A percentile compares a stretch with the other conserved stretches of the same genome.
Evolutionary conservation across 257 asterid genomes (phyloP).

Genomic region (Primulina huaijiensis): DNA sequence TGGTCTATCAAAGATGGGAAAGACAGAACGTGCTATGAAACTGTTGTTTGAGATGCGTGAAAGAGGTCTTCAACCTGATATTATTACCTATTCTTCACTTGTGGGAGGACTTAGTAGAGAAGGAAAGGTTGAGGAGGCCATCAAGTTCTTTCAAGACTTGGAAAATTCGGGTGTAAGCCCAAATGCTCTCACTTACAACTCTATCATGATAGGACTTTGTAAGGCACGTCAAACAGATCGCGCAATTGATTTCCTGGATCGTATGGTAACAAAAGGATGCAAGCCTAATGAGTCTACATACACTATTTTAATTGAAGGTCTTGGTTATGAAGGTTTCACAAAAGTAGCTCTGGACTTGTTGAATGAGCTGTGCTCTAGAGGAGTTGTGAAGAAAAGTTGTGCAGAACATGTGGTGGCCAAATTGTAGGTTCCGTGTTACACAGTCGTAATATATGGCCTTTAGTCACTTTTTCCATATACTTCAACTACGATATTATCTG

Average conservation of each 20-base stretch:
- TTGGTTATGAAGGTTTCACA: slow-evolving; percentile 64
- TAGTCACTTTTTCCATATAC: neutral
- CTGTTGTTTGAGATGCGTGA: slow-evolving; percentile 64
- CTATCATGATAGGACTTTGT: slow-evolving; percentile 77
- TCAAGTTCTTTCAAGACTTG: slow-evolving; percentile 56
- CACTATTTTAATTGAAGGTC: slow-evolving; percentile 72
- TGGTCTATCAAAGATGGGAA: slow-evolving; percentile 74
- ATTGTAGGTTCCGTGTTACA: slow-evolving; percentile 31
- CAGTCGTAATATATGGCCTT: neutral
- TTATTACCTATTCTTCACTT: slow-evolving; percentile 64
- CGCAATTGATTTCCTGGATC: slow-evolving; percentile 70
- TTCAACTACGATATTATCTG: too few relatives aligned
- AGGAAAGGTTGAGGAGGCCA: slow-evolving; percentile 75
- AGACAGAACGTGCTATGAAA: slow-evolving; percentile 54
- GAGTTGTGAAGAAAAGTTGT: slow-evolving; percentile 61
- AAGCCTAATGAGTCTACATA: slow-evolving; percentile 80
- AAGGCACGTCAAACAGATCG: slow-evolving; percentile 72
- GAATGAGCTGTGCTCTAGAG: slow-evolving; percentile 61
- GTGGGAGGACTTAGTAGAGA: slow-evolving; percentile 73
- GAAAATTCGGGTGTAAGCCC: slow-evolving; percentile 60
- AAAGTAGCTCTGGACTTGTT: slow-evolving; percentile 67
- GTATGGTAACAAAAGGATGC: slow-evolving; percentile 74
- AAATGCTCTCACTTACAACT: slow-evolving; percentile 62
- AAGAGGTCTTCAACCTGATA: slow-evolving; percentile 66
- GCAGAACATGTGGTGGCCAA: slow-evolving; percentile 51